Conservation (phyloP, 768 basidiomycete genomes). For the Suillus subalutaceus region DNA sequence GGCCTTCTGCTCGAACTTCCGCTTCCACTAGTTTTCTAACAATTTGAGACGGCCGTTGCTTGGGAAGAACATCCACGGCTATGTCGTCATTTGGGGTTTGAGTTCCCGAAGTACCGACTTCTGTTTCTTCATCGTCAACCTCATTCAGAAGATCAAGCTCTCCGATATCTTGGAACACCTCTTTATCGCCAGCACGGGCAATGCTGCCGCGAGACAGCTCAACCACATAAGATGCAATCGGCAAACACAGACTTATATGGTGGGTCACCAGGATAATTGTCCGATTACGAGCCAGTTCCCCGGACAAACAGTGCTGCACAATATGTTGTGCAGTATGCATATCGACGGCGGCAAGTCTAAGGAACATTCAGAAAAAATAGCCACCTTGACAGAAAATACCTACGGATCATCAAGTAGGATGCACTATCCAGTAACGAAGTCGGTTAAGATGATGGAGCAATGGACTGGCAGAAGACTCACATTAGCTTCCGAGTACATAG, state of each 20-base stretch:
- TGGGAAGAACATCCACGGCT: slow-evolving; percentile 29
- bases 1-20: slow-evolving; percentile 68
- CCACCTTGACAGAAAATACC: slow-evolving; percentile 33
- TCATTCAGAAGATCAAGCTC: slow-evolving; percentile 49
- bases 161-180: slow-evolving; percentile 47
- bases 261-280: slow-evolving; percentile 87
- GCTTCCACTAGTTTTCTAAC: slow-evolving; percentile 62
- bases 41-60: slow-evolving; percentile 9
- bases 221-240: slow-evolving; percentile 67
- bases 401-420: slow-evolving; percentile 76
- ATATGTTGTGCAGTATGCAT: slow-evolving; percentile 79
- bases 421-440: slow-evolving; percentile 35
- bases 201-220: slow-evolving; percentile 56
- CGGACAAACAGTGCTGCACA: slow-evolving; percentile 62
- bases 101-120: slow-evolving; percentile 22
- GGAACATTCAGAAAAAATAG: slow-evolving; percentile 16
- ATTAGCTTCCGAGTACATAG: slow-evolving; percentile 73
- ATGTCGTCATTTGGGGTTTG: slow-evolving; percentile 33
- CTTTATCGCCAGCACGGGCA: slow-evolving; percentile 51
- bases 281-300: slow-evolving; percentile 60
- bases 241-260: slow-evolving; percentile 73
- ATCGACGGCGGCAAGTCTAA: slow-evolving; percentile 68
- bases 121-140: slow-evolving; percentile 44
- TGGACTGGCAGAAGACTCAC: slow-evolving; percentile 30
- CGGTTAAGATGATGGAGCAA: slow-evolving; percentile 7